Conservation (phyloP, 2,329 filamentous ascomycete genomes). For the Ceratocystis ficicola region DNA sequence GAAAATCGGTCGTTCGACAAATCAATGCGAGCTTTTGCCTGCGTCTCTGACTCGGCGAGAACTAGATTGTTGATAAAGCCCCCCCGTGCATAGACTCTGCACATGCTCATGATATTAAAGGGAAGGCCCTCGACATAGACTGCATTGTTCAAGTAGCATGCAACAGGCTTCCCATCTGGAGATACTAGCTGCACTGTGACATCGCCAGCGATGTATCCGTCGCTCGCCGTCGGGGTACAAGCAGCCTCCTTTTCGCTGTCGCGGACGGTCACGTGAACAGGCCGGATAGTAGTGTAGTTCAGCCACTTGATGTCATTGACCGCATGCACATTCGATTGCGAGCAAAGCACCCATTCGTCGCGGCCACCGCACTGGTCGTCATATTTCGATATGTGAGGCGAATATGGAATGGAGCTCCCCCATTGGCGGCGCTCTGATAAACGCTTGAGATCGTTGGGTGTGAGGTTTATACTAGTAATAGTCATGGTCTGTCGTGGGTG, state of each 20-base stretch:
- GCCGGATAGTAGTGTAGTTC: constrained; percentile 1
- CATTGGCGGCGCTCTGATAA: neutral
- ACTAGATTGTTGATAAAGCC: constrained; percentile 7
- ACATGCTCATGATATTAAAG: constrained; percentile 6
- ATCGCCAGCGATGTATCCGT: constrained; percentile 8
- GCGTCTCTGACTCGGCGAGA: neutral
- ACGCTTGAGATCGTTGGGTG: constrained; percentile 5
- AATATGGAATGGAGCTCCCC: neutral
- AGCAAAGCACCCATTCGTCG: constrained; percentile 9
- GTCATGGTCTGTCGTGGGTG: neutral
- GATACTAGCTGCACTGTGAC: constrained; percentile 5
- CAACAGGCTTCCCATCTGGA: neutral
- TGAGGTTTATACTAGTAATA: constrained; percentile 1
- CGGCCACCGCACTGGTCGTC: neutral
- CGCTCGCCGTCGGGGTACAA: neutral
- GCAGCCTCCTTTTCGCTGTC: neutral
- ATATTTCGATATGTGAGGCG: constrained; percentile 1
- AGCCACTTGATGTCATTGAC: constrained; percentile 14
- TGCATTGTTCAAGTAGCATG: constrained; percentile 1
- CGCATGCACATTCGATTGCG: constrained; percentile 4
- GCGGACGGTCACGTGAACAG: constrained; percentile 1
- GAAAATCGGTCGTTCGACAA: neutral
- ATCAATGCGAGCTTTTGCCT: neutral
- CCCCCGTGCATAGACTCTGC: constrained; percentile 5
- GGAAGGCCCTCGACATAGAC: constrained; percentile 3